Evolutionary conservation across 495 filamentous ascomycete genomes (phyloP).

Genomic region (Trichoderma reesei): DNA sequence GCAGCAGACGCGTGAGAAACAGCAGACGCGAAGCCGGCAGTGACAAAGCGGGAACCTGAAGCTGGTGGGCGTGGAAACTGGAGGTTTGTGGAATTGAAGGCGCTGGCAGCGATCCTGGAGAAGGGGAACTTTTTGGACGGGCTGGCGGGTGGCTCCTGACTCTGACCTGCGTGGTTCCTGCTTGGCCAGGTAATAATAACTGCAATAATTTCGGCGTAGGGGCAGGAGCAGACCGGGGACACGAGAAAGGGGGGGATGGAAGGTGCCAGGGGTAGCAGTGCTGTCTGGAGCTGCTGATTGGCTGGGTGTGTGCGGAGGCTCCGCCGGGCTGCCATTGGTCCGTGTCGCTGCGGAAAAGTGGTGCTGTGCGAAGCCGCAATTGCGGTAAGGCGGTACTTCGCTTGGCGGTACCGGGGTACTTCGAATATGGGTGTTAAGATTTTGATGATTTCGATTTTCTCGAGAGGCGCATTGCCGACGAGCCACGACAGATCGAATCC

Average conservation of each 20-base stretch:
- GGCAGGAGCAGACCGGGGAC: conserved; percentile 23
- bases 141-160: conserved; percentile 10
- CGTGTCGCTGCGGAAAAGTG: neutral
- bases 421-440: neutral
- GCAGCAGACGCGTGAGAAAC: neutral
- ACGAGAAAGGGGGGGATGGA: conserved; percentile 29
- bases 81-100: neutral
- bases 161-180: conserved; percentile 1
- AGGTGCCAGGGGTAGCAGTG: conserved; percentile 16
- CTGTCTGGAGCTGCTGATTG: conserved; percentile 26
- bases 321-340: conserved; percentile 21
- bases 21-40: neutral
- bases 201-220: conserved; percentile 14
- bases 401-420: neutral
- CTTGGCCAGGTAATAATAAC: neutral
- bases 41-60: neutral
- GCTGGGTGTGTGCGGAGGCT: conserved; percentile 25
- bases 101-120: conserved; percentile 1
- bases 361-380: neutral
- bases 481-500: neutral
- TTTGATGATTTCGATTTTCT: conserved; percentile 7
- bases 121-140: conserved; percentile 11
- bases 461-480: neutral
- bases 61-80: neutral
- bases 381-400: neutral